Evolutionary conservation across 805 yeast genomes (phyloP).

Genomic region (Metschnikowia chrysomelidarum): DNA sequence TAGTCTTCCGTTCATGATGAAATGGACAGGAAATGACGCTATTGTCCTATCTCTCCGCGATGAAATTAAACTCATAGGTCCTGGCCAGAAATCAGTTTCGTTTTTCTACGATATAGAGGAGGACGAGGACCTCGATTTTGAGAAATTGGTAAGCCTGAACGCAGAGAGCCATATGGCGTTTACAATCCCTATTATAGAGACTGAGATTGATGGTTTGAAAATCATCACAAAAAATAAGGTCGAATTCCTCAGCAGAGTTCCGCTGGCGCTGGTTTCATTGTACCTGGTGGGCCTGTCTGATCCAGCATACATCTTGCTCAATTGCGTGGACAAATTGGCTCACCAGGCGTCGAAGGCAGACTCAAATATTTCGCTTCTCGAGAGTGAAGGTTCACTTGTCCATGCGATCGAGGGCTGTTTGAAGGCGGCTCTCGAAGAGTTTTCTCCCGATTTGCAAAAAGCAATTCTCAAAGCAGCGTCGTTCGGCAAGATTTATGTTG

Average conservation of each 20-base stretch:
- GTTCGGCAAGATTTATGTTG: constrained; percentile 72
- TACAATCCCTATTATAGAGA: constrained; percentile 41
- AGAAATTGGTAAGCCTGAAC: constrained; percentile 17
- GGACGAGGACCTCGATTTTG: constrained; percentile 30
- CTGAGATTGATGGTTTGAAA: constrained; percentile 70
- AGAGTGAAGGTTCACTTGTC: constrained; percentile 39
- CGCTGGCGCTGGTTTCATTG: constrained; percentile 52
- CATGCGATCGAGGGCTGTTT: constrained; percentile 72
- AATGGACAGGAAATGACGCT: constrained; percentile 89
- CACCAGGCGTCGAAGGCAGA: constrained; percentile 77
- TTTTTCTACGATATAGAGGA: constrained; percentile 46
- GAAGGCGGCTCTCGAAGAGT: constrained; percentile 72
- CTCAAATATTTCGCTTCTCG: constrained; percentile 61
- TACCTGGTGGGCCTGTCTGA: constrained; percentile 82
- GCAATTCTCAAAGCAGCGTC: constrained; percentile 74
- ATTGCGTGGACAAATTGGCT: constrained; percentile 62
- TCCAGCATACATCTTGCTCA: constrained; percentile 78
- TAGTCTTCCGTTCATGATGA: constrained; percentile 44
- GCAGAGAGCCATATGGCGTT: constrained; percentile 22
- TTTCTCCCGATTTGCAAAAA: constrained; percentile 78
- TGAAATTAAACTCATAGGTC: constrained; percentile 69
- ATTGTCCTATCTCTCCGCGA: constrained; percentile 62
- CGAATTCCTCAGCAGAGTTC: constrained; percentile 65
- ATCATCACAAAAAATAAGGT: constrained; percentile 57
- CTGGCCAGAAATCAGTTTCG: constrained; percentile 56